Base-by-base conservation (phyloP, 2,329 filamentous ascomycete species). In the Rutstroemia sydowiana region DNA sequence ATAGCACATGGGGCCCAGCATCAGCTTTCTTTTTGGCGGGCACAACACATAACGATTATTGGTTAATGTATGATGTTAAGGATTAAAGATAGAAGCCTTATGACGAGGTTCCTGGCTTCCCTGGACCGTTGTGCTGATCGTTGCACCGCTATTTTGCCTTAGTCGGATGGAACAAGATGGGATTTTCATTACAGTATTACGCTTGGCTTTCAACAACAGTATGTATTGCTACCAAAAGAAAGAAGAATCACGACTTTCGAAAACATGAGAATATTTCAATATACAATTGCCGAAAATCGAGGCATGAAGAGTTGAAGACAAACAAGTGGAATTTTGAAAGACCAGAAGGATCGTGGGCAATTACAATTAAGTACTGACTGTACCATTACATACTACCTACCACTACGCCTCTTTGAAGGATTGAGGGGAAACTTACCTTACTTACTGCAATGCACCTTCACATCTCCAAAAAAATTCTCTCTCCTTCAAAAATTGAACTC, bases 31-130 rank as follows among this genome's bases (percentile, higher is more conserved):
- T 36, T 42, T 34, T 47, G 37, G 16, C 28, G 37, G 39, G 37
- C 47, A 39, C 13, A 13, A 49, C 10, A 10, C 16, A 7, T 10
- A 16, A 14, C 5, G 4, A 14, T 34, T 9, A 44, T 49, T 49
- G 47, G 47, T 5, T 44, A 39, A 20, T n/a, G 11, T 4, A 5
- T 21, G 26, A 44, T 36, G 39, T 41, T 41, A 20, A 23, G 11
- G 39, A 23, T 20, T 32, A 8, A 16, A 47, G 45, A 23, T 28
- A 26, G 41, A 39, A 44, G 47, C 47, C 47, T 49, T 49, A 49
- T 44, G 47, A 49, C 39, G 47, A 49, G 41, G 28, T 49, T 43
- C 37, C 47, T 49, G 47, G 34, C 37, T 49, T 43, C 47, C 47
- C 13, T 26, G 47, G 39, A 41, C 28, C 13, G 20, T 40, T 49